Conservation (phyloP, 2,329 filamentous ascomycete genomes). For the Phialophora chinensis region DNA sequence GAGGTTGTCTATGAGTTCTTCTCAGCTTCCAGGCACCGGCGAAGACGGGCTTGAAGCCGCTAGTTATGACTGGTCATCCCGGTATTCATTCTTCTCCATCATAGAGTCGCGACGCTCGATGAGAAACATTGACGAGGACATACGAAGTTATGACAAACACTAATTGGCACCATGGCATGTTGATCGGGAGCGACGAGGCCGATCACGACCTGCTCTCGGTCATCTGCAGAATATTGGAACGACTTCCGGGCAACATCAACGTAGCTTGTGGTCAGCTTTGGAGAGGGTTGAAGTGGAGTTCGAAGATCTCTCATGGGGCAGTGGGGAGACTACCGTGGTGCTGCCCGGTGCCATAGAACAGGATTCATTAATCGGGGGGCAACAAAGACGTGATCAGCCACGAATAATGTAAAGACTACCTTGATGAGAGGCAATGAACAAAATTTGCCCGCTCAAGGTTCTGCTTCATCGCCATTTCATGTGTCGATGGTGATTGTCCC, state of each 20-base stretch:
- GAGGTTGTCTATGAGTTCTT: not conserved
- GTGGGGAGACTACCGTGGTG: not conserved
- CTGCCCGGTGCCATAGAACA: constrained; percentile 13
- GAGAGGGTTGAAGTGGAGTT: constrained; percentile 14
- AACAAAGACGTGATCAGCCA: constrained; percentile 23
- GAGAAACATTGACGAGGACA: constrained; percentile 33
- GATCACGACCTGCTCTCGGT: constrained; percentile 17
- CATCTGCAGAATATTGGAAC: constrained; percentile 14
- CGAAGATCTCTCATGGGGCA: constrained; percentile 6
- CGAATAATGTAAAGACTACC: constrained; percentile 23
- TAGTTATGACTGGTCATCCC: constrained; percentile 5
- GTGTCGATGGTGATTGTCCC: not conserved
- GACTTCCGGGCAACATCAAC: constrained; percentile 15
- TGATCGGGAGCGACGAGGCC: constrained; percentile 11
- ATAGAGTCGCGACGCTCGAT: constrained; percentile 20
- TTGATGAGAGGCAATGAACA: not conserved
- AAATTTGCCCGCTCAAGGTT: not conserved
- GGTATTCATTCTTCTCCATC: constrained; percentile 22
- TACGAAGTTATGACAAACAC: constrained; percentile 34
- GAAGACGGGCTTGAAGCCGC: constrained; percentile 2
- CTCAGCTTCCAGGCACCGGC: not conserved
- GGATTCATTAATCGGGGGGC: constrained; percentile 13
- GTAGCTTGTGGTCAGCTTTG: constrained; percentile 16
- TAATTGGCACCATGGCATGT: constrained; percentile 29
- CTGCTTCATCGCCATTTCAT: not conserved